These are phyloP conservation scores for Warburgia ugandensis DNA, from an alignment of 164 flowering plant species.

Conservation along the genomic window DNA sequence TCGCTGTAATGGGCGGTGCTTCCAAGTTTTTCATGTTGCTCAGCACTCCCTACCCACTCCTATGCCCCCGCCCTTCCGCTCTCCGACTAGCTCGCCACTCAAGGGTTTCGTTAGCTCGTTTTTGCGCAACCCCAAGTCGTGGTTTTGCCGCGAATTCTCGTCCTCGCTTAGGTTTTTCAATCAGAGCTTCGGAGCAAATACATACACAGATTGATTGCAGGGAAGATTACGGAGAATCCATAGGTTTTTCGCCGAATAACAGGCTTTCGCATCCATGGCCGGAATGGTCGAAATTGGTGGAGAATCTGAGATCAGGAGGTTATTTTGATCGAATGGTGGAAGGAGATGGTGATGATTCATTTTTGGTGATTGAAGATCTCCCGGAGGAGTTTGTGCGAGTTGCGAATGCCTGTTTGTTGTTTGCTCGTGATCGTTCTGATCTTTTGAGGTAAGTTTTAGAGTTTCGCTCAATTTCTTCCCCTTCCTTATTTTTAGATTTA, in stretches of 20 bases:
- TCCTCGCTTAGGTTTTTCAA: conserved; percentile 6
- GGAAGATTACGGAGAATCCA: conserved; percentile 16
- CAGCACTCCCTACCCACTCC: conserved; percentile 25
- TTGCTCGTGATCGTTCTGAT: conserved; percentile 43
- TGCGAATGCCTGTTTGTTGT: conserved; percentile 41
- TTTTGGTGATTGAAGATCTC: conserved; percentile 20
- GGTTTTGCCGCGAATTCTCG: conserved; percentile 3
- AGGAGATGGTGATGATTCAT: conserved; percentile 8
- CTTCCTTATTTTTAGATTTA: neutral
- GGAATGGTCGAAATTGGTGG: conserved; percentile 44
- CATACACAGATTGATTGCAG: conserved; percentile 19
- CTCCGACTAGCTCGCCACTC: conserved; percentile 15
- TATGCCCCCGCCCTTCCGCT: conserved; percentile 15
- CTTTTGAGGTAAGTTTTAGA: conserved; percentile 32
- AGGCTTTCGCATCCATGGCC: conserved; percentile 37
- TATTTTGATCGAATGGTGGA: conserved; percentile 15
- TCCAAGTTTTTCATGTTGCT: conserved; percentile 40
- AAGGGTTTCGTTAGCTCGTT: conserved; percentile 2
- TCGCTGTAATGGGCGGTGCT: conserved; percentile 32
- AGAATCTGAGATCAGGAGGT: conserved; percentile 14
- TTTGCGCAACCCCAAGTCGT: conserved; percentile 4
- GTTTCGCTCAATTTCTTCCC: neutral
- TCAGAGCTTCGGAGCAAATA: conserved; percentile 15
- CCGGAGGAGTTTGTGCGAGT: conserved; percentile 40
- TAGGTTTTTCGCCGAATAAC: conserved; percentile 5